Evolutionary conservation across 225 moss, liverwort and hornwort species (phyloP), one percentile per base, ranked within the genome.

Genomic region (Rhytidiadelphus loreus): DNA sequence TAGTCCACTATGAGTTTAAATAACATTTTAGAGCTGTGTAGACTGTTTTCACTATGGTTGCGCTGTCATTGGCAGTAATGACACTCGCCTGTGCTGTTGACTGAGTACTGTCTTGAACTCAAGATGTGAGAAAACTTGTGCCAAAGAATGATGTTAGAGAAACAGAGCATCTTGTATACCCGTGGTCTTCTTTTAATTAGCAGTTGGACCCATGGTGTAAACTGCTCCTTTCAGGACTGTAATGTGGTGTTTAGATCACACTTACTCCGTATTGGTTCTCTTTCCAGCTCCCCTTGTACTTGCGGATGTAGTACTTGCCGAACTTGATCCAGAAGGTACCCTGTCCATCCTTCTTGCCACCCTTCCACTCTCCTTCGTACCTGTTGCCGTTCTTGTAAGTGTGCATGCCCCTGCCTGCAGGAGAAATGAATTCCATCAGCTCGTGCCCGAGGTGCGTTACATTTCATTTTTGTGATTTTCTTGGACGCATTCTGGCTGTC

Each of bases 271-370:
- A 98, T 52, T 93, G 81, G 73, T 97, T 98, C 78, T 92, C 93
- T 86, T 95, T 95, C 98, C 98, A 98, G 86, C 91, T 88, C 43
- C 97, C 98, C 84, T 95, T 91, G 77, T 96, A 98, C 43, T 94
- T 92, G 62, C 95, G 94, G 61, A 92, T 89, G 92, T 97, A 98
- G 70, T 90, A 94, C 61, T 85, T 87, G 11, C 91, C 91, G 30
- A 93, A 94, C 75, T 88, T 90, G 52, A 97, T 90, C 98, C 96
- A 98, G 90, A 97, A 98, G 77, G 96, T 98, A 7, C 98, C 97
- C 78, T 96, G 95, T 23, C 98, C 98, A 65, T 97, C 92, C 86
- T 96, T 90, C 90, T 93, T 98, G 74, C 96, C 96, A 57, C 92
- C 83, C 88, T 93, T 90, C 78, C 95, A 98, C 65, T 97, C 91